Evolutionary conservation across 2,329 filamentous ascomycete genomes (phyloP).

Genomic region (Colletotrichum tropicicola): DNA sequence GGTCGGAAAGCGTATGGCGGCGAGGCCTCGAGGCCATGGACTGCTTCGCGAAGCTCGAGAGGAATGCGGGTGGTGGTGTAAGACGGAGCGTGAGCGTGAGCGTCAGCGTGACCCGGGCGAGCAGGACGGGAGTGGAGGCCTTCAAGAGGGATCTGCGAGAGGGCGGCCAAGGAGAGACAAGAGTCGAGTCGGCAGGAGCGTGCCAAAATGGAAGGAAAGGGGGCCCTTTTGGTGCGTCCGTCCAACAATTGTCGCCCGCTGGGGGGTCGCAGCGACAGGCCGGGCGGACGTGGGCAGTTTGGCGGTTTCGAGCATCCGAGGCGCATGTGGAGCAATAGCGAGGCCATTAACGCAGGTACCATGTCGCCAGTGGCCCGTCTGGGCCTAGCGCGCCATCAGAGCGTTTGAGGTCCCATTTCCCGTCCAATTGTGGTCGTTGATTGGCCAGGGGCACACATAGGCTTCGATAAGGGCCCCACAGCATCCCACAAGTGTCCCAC

Average conservation of each 20-base stretch:
- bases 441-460: constrained; percentile 17
- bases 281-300: constrained; percentile 16
- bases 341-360: constrained; percentile 26
- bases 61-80: constrained; percentile 5
- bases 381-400: constrained; percentile 19
- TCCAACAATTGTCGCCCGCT: constrained; percentile 12
- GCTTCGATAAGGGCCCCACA: background rate
- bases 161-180: background rate
- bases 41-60: constrained; percentile 18
- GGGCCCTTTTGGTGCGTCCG: background rate
- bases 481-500: too few species aligned
- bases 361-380: background rate
- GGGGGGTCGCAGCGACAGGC: background rate
- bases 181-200: background rate
- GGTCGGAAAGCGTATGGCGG: background rate
- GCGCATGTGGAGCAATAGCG: constrained; percentile 16
- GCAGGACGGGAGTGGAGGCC: constrained; percentile 24
- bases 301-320: constrained; percentile 23
- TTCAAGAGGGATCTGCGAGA: constrained; percentile 27
- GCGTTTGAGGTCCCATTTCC: constrained; percentile 27
- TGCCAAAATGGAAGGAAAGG: constrained; percentile 1
- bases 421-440: background rate
- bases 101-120: background rate
- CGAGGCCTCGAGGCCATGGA: constrained; percentile 13
- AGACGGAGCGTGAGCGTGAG: background rate